These are phyloP conservation scores for Malassezia vespertilionis DNA, from an alignment of 1,284 basidiomycete species.

Conservation along the genomic window DNA sequence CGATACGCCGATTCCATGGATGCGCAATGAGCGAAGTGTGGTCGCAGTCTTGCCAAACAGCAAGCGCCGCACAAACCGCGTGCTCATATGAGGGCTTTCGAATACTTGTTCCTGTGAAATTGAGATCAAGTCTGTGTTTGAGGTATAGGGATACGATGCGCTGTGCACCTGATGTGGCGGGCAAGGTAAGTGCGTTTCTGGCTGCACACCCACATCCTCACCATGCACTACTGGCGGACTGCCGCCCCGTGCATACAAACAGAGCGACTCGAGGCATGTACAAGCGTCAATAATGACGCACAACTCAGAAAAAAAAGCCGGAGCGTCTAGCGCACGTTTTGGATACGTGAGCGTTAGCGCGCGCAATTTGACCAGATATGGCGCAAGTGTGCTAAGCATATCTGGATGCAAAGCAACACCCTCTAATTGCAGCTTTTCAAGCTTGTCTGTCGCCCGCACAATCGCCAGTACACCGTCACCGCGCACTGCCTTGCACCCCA, in stretches of 20 bases:
- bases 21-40: slow-evolving; percentile 23
- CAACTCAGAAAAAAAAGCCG: slow-evolving; percentile 1
- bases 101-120: not conserved
- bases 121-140: not conserved
- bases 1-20: slow-evolving; percentile 34
- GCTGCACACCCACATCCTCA: not conserved
- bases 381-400: not conserved
- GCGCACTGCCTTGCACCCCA: slow-evolving; percentile 34
- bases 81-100: slow-evolving; percentile 3
- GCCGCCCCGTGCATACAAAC: slow-evolving; percentile 11
- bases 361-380: not conserved
- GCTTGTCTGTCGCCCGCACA: slow-evolving; percentile 13
- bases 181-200: not conserved
- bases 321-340: not conserved
- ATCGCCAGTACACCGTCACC: slow-evolving; percentile 26
- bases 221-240: slow-evolving; percentile 3
- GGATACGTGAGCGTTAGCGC: slow-evolving; percentile 29
- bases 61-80: slow-evolving; percentile 20
- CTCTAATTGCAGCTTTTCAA: slow-evolving; percentile 34
- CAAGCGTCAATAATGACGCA: not conserved
- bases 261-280: not conserved
- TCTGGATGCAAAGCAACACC: slow-evolving; percentile 18
- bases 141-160: not conserved
- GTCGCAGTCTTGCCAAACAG: slow-evolving; percentile 18
- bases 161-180: not conserved